phyloP scores from a whole-genome alignment of 805 yeast species.

The Pichia sporocuriosa region DNA sequence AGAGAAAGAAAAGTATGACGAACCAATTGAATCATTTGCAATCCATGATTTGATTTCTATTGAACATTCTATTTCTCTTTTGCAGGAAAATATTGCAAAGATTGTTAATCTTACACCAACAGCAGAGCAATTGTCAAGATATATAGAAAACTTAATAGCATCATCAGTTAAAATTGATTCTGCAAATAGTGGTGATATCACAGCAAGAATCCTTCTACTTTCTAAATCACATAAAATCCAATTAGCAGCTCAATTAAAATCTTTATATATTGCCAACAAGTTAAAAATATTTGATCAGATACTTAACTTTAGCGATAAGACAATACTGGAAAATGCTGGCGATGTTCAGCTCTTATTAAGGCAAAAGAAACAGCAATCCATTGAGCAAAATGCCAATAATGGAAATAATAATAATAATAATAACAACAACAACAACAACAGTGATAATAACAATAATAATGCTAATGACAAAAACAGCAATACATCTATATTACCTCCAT shows the following conservation, averaged over 20 bases:
- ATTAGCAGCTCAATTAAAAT: constrained; percentile 54
- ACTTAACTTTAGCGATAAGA: constrained; percentile 32
- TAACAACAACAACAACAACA: too few relatives aligned
- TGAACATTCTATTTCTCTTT: constrained; percentile 47
- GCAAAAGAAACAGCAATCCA: constrained; percentile 2
- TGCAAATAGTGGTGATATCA: constrained; percentile 18
- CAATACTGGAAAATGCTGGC: constrained; percentile 17
- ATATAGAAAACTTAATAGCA: constrained; percentile 16
- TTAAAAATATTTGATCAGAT: constrained; percentile 52
- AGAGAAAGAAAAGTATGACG: background rate
- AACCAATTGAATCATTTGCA: constrained; percentile 5
- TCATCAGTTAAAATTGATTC: background rate
- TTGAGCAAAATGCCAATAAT: background rate
- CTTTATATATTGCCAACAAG: constrained; percentile 42
- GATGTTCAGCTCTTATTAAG: constrained; percentile 14
- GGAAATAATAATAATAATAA: too few relatives aligned
- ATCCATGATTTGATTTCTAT: constrained; percentile 19
- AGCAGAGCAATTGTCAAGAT: constrained; percentile 33
- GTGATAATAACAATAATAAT: constrained; percentile 10
- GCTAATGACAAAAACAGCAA: constrained; percentile 12
- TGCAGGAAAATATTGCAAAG: constrained; percentile 45
- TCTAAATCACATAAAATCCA: constrained; percentile 47
- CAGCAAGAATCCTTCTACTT: constrained; percentile 43
- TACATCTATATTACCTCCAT: constrained; percentile 40
- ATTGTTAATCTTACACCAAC: constrained; percentile 55